Base-by-base conservation (phyloP, 2,329 filamentous ascomycete species). In the Verticillium longisporum region DNA sequence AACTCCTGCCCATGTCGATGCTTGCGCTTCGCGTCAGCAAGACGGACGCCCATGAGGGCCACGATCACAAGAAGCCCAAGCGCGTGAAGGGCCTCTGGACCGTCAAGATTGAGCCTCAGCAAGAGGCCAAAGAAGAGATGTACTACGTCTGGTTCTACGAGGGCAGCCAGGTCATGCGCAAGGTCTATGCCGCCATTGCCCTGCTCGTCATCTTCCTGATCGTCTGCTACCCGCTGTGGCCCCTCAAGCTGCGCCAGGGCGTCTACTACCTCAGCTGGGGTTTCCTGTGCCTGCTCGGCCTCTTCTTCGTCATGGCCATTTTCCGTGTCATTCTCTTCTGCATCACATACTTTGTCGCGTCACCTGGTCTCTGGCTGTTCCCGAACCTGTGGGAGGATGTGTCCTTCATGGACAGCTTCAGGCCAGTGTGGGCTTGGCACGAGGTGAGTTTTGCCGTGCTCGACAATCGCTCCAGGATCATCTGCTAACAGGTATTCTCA, bases 111-210 rank as follows among this genome's bases (percentile, higher is more conserved):
- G 93, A 97, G 77, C 92, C 94, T 69, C 94, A 99, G 76, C 95
- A 99, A 76, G 94, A 98, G 70, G 89, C 88, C 61, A 79, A 78
- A 57, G 91, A 95, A 61, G 90, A 94, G 45, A 87, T 95, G 82
- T 94, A 99, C 80, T 99, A 98, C 73, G 89, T 94, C 63, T 99
- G 94, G 92, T 81, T 99, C 60, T 98, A 93, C 75, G 95, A 99
- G 71, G 94, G 94, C 18, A 88, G 91, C 61, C 94, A 98, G 77
- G 86, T 94, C 80, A 97, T 92, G 83, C 90, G 91, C 78, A 95
- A 96, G 80, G 82, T 97, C 41, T 96, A 97, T 76, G 94, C 92
- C 7, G 88, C 82, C 7, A 89, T 93, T 60, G 93, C 93, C 3
- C 83, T 99, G 55, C 79, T 91, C 11, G 78, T 88, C 64, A 93